Percentiles rank a stretch among this genome's conserved stretches.
Evolutionary conservation across 2,329 filamentous ascomycete genomes (phyloP).

Genomic region (Ascochyta clinopodiicola): DNA sequence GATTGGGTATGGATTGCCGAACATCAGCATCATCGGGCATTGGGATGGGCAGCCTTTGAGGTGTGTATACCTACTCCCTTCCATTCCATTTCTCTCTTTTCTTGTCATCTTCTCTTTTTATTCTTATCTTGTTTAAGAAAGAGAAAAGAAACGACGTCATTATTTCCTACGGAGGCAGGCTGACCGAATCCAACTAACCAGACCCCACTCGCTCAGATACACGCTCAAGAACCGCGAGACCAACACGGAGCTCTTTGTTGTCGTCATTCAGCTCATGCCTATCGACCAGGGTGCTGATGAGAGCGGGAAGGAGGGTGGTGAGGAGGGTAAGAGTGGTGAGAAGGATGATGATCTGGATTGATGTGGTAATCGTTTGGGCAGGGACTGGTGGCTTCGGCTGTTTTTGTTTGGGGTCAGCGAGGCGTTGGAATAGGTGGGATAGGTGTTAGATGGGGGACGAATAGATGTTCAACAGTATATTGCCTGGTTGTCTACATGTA

Average conservation of each 20-base stretch:
- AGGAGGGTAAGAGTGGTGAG: conserved; percentile 1
- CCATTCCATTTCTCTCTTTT: neutral
- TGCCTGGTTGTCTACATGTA: no score
- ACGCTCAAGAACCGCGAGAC: conserved; percentile 83
- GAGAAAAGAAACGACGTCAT: neutral
- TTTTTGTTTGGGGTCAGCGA: neutral
- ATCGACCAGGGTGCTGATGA: conserved; percentile 61
- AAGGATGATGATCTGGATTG: conserved; percentile 32
- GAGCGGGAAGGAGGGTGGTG: conserved; percentile 20
- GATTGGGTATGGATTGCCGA: conserved; percentile 62
- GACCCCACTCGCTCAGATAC: conserved; percentile 88
- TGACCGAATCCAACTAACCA: conserved; percentile 48
- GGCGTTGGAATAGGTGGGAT: no score
- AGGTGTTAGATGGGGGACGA: no score
- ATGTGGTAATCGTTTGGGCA: neutral
- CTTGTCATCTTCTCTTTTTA: no score
- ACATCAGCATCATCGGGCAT: conserved; percentile 77
- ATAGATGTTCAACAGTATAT: no score
- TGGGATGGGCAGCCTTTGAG: conserved; percentile 80
- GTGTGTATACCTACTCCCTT: conserved; percentile 52
- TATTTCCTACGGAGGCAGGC: conserved; percentile 35
- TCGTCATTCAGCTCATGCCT: conserved; percentile 79
- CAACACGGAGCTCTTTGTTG: conserved; percentile 76
- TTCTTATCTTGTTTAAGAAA: neutral
- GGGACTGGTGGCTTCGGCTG: neutral